Conservation (phyloP, 495 filamentous ascomycete genomes). For the Cenococcum geophilum region DNA sequence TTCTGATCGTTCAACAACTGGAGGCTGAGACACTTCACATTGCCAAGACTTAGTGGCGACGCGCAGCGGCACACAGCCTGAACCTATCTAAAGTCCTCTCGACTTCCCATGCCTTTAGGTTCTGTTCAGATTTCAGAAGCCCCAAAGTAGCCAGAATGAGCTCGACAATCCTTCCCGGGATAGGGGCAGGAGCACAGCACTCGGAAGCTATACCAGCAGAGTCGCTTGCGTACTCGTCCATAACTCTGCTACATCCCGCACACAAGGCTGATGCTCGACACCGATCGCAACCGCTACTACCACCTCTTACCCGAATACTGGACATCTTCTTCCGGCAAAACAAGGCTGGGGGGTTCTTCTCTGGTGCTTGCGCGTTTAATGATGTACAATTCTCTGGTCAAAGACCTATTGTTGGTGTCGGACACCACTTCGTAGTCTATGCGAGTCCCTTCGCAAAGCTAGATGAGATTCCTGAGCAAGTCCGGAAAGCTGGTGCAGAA, state of each 20-base stretch:
- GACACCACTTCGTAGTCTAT: slow-evolving; percentile 9
- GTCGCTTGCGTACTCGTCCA: not conserved
- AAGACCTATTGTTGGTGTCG: slow-evolving; percentile 7
- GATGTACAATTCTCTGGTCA: slow-evolving; percentile 4
- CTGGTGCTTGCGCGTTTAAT: not conserved
- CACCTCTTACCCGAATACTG: not conserved
- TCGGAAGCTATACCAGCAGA: not conserved
- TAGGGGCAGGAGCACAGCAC: not conserved
- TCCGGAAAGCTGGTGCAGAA: not conserved
- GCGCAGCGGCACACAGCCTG: too few species aligned
- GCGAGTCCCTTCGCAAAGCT: slow-evolving; percentile 6
- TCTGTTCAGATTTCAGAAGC: not conserved
- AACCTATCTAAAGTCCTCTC: too few species aligned
- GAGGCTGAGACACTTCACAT: too few species aligned
- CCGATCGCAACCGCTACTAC: not conserved
- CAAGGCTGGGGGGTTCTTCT: not conserved
- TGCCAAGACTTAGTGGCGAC: too few species aligned
- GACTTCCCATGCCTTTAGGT: too few species aligned
- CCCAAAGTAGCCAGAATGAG: not conserved
- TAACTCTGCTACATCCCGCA: not conserved
- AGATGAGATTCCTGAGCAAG: slow-evolving; percentile 1
- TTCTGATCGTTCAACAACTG: too few species aligned
- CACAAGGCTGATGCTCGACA: not conserved
- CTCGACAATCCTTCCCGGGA: not conserved
- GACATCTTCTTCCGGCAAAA: slow-evolving; percentile 5